Evolutionary conservation across 2,329 filamentous ascomycete species (phyloP), one percentile per base, ranked within the genome.

Genomic region (Diaporthe amygdali): DNA sequence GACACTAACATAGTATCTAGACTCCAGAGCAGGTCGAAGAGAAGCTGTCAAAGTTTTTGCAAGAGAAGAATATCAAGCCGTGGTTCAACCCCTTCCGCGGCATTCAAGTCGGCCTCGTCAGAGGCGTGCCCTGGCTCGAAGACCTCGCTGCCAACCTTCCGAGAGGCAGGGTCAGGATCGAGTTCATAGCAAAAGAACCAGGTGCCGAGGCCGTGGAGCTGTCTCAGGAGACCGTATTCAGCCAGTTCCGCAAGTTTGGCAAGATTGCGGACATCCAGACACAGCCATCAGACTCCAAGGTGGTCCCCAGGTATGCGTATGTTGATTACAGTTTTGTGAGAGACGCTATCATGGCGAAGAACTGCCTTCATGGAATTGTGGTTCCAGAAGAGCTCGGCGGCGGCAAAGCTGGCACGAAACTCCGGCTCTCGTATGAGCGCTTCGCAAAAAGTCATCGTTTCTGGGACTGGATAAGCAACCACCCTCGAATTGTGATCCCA

Each of bases 51-150:
- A 83, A 89, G 39, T 87, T 92, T 74, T 84, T 98, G 1, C 84
- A 88, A 70, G 85, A 94, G 72, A 87, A 91, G 20, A 92, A 92
- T 0, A 89, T 97, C 46, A 94, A 91, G 72, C 95, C 96, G 3
- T 97, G 95, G 93, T 98, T 96, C 84, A 97, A 92, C 75, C 95
- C 95, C 0, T 92, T 97, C 74, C 87, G 90, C 27, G 83, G 88
- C 17, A 91, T 97, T 70, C 88, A 89, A 61, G 90, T 91, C 4
- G 90, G 91, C 30, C 84, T 95, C 8, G 96, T 99, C 2, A 87
- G 90, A 69, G 96, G 96, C 12, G 90, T 91, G 27, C 96, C 96
- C 0, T 99, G 96, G 96, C 88, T 98, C 3, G 96, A 98, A 78
- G 96, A 99, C 79, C 84, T 99, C 34, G 71, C 68, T 7, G 71